Evolutionary conservation across 2,329 filamentous ascomycete genomes (phyloP).

Genomic region (Elsinoe arachidis): DNA sequence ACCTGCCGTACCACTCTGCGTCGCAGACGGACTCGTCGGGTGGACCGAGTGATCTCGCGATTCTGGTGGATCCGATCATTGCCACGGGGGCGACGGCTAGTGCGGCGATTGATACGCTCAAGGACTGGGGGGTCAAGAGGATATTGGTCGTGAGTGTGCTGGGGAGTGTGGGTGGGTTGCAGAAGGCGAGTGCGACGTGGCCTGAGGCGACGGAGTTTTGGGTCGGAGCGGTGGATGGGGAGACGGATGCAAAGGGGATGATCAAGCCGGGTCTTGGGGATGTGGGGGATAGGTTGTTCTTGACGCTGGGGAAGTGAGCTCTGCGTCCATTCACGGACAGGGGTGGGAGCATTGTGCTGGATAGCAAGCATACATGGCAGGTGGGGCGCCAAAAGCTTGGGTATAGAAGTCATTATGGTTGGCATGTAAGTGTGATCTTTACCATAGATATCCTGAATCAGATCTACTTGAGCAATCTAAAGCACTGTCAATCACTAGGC

Average conservation of each 20-base stretch:
- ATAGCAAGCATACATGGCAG: too few relatives aligned
- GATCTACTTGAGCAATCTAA: too few relatives aligned
- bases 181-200: conserved; percentile 67
- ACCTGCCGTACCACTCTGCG: conserved; percentile 66
- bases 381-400: neutral
- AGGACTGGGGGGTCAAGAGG: conserved; percentile 81
- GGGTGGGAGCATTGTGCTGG: too few relatives aligned
- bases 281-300: conserved; percentile 79
- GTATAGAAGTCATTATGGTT: too few relatives aligned
- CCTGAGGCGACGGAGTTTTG: conserved; percentile 68
- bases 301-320: conserved; percentile 72
- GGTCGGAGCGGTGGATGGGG: conserved; percentile 69
- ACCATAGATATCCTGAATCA: too few relatives aligned
- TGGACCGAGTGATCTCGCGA: conserved; percentile 54
- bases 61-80: conserved; percentile 85
- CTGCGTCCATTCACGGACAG: neutral
- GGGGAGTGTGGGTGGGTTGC: conserved; percentile 62
- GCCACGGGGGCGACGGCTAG: conserved; percentile 85
- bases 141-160: conserved; percentile 71
- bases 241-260: conserved; percentile 74
- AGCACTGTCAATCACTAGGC: neutral
- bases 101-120: conserved; percentile 80
- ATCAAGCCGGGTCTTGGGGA: conserved; percentile 84
- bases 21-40: conserved; percentile 25
- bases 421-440: too few relatives aligned